Evolutionary conservation across 257 asterid species (phyloP).

Genomic region (Hygrophila difformis): DNA sequence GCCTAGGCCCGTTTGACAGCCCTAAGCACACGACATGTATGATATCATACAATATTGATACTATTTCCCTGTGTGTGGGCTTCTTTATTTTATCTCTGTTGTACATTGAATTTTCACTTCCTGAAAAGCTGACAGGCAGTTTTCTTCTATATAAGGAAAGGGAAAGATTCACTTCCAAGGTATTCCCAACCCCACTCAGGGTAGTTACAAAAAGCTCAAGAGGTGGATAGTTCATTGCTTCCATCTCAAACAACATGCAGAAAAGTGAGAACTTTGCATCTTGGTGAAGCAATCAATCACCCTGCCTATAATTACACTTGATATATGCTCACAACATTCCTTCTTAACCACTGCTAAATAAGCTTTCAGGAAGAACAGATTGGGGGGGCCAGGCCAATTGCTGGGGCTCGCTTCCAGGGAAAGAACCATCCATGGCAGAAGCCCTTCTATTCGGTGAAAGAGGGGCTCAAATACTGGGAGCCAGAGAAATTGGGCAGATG

Average conservation of each 20-base stretch:
- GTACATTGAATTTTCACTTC: not conserved
- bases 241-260: slow-evolving; percentile 45
- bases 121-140: slow-evolving; percentile 18
- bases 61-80: too few relatives aligned
- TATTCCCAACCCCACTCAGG: slow-evolving; percentile 25
- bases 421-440: slow-evolving; percentile 44
- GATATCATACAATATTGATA: too few relatives aligned
- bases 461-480: slow-evolving; percentile 45
- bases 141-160: slow-evolving; percentile 37
- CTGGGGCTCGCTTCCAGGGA: slow-evolving; percentile 26
- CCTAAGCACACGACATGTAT: too few relatives aligned
- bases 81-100: too few relatives aligned
- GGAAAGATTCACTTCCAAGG: slow-evolving; percentile 29
- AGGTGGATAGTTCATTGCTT: slow-evolving; percentile 54
- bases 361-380: not conserved
- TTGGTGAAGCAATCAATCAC: slow-evolving; percentile 63
- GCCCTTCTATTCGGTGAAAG: slow-evolving; percentile 54
- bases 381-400: not conserved
- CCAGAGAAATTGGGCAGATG: slow-evolving; percentile 42
- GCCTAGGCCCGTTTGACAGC: too few relatives aligned
- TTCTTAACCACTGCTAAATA: not conserved
- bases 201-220: slow-evolving; percentile 22
- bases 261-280: slow-evolving; percentile 31
- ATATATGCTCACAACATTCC: slow-evolving; percentile 7
- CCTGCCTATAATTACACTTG: slow-evolving; percentile 11